Evolutionary conservation across 2,329 filamentous ascomycete species (phyloP), one percentile per base, ranked within the genome.

Genomic region (Penicillium aurantiogriseum): DNA sequence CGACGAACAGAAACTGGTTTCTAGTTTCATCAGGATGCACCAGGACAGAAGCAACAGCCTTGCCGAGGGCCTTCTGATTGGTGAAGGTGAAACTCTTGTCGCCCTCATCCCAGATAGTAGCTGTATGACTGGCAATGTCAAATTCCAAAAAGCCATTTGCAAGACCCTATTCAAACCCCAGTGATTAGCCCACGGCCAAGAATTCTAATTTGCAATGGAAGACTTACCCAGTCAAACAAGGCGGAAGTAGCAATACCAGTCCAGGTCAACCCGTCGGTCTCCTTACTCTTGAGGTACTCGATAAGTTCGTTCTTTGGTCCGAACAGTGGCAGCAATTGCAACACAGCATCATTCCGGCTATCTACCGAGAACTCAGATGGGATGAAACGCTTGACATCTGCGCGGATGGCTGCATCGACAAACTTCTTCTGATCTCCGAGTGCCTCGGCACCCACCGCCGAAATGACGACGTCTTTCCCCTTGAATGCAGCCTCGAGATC

Each of bases 171-270:
- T 39, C 4, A 25, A n/a, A 27, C 23, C 7, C n/a, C 2, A 23
- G 2, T 6, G 43, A 51, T 42, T n/a, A 33, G 19, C 4, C 39
- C 27, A 17, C 15, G 29, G 4, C 11, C 4, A 9, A 15, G 5
- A 45, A 31, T 40, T 29, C 5, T 17, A 38, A 53, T 11, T n/a
- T 17, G 23, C 38, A 5, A 43, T 44, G 4, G 47, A 35, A 27
- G n/a, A 62, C 61, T 45, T 53, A 66, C 58, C 82, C 81, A 84
- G 65, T 88, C 86, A 67, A 88, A 86, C 70, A 88, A 85, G 2
- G 81, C 73, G 0, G 85, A 84, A 9, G 76, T 82, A 4, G 84
- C 79, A 15, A 89, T 68, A 2, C 77, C 82, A 1, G 83, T 87
- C 85, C 86, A 89, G 31, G 76, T 80, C 60, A 88, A 81, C 0